Conservation (phyloP, 345 rosid species). For the Lumnitzera littorea region DNA sequence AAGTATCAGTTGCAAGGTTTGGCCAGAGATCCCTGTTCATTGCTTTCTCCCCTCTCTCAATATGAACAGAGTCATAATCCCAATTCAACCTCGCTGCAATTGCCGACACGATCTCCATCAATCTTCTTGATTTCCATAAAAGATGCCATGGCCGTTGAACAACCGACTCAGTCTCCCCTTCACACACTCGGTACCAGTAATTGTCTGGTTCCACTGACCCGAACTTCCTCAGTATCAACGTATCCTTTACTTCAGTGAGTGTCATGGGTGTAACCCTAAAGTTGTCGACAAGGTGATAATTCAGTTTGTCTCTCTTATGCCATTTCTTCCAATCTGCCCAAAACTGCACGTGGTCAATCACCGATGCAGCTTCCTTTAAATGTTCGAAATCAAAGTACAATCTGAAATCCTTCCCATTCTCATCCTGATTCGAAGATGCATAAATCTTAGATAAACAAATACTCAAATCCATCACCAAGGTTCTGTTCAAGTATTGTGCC, state of each 20-base stretch:
- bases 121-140: slow-evolving; percentile 83
- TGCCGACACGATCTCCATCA: slow-evolving; percentile 78
- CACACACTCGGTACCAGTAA: slow-evolving; percentile 95
- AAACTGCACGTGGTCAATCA: slow-evolving; percentile 78
- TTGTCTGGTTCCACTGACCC: slow-evolving; percentile 87
- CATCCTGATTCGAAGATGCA: slow-evolving; percentile 61
- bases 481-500: slow-evolving; percentile 85
- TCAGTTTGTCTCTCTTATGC: slow-evolving; percentile 49
- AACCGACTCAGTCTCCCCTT: slow-evolving; percentile 76
- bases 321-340: slow-evolving; percentile 81
- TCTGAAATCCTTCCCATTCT: slow-evolving; percentile 94
- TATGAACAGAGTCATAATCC: slow-evolving; percentile 85
- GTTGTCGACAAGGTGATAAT: slow-evolving; percentile 64
- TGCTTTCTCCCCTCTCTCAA: slow-evolving; percentile 84
- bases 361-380: slow-evolving; percentile 78
- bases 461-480: slow-evolving; percentile 83
- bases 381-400: slow-evolving; percentile 95
- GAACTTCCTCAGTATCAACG: slow-evolving; percentile 88
- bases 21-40: slow-evolving; percentile 81
- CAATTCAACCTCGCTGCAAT: slow-evolving; percentile 72
- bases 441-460: slow-evolving; percentile 73
- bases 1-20: slow-evolving; percentile 70
- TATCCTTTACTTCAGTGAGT: slow-evolving; percentile 54
- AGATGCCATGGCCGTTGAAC: slow-evolving; percentile 85
- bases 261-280: slow-evolving; percentile 64